These are phyloP conservation scores for Zygnema cylindricum DNA, from an alignment of 139 green algal species.

Conservation along the genomic window DNA sequence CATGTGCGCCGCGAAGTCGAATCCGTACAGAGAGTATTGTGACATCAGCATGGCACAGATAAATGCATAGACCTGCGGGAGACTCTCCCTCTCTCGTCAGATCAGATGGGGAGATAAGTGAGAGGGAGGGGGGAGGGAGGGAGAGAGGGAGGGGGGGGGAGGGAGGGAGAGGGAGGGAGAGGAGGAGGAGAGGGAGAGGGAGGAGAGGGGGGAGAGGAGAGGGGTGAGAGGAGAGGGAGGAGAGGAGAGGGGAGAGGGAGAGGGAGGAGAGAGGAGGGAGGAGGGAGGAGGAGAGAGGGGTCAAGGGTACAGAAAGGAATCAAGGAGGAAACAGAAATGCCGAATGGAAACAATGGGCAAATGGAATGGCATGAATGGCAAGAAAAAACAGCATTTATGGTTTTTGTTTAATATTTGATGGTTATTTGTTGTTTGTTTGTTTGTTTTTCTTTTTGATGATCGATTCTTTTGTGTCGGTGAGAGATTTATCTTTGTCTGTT, in stretches of 20 bases:
- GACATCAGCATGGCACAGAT: constrained; percentile 35
- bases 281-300: too few species aligned
- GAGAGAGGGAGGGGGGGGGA: too few species aligned
- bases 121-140: too few species aligned
- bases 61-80: constrained; percentile 19
- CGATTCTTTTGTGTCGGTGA: neutral
- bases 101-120: too few species aligned
- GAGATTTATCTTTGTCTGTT: neutral
- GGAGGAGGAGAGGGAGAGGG: neutral
- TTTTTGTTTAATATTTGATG: neutral
- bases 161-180: neutral
- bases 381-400: neutral
- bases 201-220: neutral
- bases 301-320: too few species aligned
- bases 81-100: too few species aligned
- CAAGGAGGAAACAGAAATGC: neutral
- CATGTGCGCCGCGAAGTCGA: constrained; percentile 30
- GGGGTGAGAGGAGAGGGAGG: neutral
- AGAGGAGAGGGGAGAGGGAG: neutral
- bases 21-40: constrained; percentile 50
- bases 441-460: too few species aligned
- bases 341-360: neutral
- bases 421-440: too few species aligned
- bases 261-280: neutral
- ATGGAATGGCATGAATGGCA: neutral